These are phyloP conservation scores for Aspergillus nanangensis DNA, from an alignment of 495 filamentous ascomycete genomes.

Conservation along the genomic window DNA sequence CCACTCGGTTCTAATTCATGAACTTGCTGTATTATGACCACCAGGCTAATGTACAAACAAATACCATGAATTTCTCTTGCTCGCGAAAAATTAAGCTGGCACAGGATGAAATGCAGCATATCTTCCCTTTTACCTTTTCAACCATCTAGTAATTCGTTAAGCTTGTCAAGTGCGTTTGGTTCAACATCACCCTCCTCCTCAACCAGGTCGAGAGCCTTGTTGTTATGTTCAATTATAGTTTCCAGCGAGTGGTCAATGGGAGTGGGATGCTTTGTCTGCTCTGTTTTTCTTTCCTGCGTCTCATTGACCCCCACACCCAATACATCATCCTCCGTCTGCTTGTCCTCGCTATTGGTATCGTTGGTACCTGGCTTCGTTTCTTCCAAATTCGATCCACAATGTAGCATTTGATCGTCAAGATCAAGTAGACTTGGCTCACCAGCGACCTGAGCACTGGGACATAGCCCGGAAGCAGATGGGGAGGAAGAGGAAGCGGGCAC, in stretches of 20 bases:
- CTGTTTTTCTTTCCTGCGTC: background rate
- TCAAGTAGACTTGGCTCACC: background rate
- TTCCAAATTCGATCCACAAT: background rate
- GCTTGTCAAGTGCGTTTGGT: slow-evolving; percentile 21
- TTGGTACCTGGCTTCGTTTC: background rate
- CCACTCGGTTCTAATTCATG: no score
- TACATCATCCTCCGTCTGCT: no score
- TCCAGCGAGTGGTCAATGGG: no score
- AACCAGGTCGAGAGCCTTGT: slow-evolving; percentile 16
- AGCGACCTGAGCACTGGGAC: background rate
- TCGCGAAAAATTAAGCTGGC: no score
- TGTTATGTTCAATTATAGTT: background rate
- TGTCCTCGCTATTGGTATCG: no score
- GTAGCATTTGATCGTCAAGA: background rate
- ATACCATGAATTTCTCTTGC: no score
- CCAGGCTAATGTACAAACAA: no score
- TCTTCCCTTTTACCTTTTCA: background rate
- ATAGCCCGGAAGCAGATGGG: background rate
- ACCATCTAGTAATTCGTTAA: slow-evolving; percentile 16
- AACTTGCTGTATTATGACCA: no score
- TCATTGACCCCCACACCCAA: no score
- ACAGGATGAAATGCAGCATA: background rate
- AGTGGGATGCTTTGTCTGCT: background rate
- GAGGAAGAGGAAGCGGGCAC: background rate
- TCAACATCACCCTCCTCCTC: slow-evolving; percentile 25